Evolutionary conservation across 1,284 basidiomycete genomes (phyloP), one percentile per base, ranked within the genome.

Genomic region (Heliocybe sulcata): DNA sequence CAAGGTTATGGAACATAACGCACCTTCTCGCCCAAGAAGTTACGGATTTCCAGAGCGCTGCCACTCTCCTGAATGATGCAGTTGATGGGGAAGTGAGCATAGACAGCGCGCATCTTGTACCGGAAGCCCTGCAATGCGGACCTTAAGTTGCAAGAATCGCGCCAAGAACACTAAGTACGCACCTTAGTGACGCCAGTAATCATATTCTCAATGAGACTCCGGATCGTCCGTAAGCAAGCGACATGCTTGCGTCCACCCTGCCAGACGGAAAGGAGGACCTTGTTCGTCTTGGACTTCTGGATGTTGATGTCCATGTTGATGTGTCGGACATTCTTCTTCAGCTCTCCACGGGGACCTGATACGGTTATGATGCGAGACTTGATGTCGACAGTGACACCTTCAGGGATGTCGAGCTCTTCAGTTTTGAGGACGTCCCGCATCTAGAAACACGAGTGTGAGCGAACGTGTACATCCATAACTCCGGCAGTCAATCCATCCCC

Each of bases 11-110:
- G 16, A 35, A 29, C 11, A 35, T 26, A 23, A 59, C 72, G 22
- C 55, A 90, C 90, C 84, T 96, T 94, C 81, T 94, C 91, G 64
- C 95, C 93, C 71, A 97, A 80, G 81, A 98, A 99, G 81, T 99
- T 99, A 67, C 98, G 89, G 77, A 99, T 99, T 76, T 99, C 96
- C 58, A 98, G 74, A 54, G 86, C 78, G 55, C 71, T 70, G 57
- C 92, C 93, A 64, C 77, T 77, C 47, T 90, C 87, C 72, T 90
- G 87, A 69, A 98, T 94, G 74, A 99, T 98, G 72, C 92, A 90
- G 82, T 99, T 99, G 83, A 99, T 98, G 62, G 97, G 97, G 83
- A 99, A 99, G 83, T 99, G 97, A 68, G 97, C 97, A 72, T 99
- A 99, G 57, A 99, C 97, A 35, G 95, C 82, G 67, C 93, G 91